phyloP scores from a whole-genome alignment of 1,284 basidiomycete species.

The Lignosus rhinocerotis region DNA sequence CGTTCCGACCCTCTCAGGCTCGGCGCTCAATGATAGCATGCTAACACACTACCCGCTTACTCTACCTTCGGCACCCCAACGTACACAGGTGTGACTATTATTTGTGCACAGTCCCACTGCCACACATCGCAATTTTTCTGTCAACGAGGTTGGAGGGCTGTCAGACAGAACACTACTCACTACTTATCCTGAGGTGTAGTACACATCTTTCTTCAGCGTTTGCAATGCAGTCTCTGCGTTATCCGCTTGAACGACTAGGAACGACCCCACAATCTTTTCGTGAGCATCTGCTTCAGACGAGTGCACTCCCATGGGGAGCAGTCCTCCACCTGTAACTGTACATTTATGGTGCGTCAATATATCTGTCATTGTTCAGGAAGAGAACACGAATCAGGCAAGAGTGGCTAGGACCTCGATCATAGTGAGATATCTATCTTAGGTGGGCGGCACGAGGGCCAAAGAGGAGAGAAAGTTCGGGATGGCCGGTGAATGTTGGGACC shows the following conservation, averaged over 20 bases:
- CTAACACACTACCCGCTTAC: neutral
- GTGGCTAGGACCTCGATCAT: neutral
- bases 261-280: constrained; percentile 6
- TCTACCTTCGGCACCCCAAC: neutral
- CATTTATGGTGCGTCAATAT: neutral
- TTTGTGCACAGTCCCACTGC: constrained; percentile 9
- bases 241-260: constrained; percentile 7
- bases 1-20: too few species aligned
- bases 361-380: too few species aligned
- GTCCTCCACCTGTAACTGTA: constrained; percentile 1
- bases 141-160: too few species aligned
- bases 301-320: neutral
- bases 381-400: neutral
- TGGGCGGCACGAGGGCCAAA: neutral
- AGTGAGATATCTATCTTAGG: neutral
- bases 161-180: neutral
- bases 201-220: constrained; percentile 8
- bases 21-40: too few species aligned
- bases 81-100: neutral
- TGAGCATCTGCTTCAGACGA: neutral
- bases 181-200: constrained; percentile 11
- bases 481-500: neutral
- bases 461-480: neutral
- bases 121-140: neutral
- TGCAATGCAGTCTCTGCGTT: constrained; percentile 6